These are phyloP conservation scores for Cucurbita ficifolia DNA, from an alignment of 306 rosid species.

Conservation along the genomic window DNA sequence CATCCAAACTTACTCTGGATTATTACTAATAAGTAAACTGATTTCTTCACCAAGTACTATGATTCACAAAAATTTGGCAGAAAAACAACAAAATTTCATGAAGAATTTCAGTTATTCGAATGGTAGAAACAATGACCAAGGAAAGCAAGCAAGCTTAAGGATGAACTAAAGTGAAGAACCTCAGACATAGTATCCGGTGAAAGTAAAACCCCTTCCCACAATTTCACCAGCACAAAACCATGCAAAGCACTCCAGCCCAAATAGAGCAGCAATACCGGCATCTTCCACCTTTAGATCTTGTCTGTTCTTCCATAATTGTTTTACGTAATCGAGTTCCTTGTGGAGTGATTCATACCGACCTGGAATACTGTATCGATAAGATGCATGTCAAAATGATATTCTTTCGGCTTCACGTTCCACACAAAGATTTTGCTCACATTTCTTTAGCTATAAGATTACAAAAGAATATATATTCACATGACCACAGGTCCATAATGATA, in stretches of 20 bases:
- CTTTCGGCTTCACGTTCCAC: background rate
- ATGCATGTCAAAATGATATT: background rate
- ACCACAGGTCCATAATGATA: background rate
- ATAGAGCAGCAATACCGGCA: constrained; percentile 76
- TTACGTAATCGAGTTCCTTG: constrained; percentile 73
- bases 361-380: constrained; percentile 47
- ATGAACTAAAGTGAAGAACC: constrained; percentile 10
- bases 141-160: constrained; percentile 19
- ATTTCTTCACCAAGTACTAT: constrained; percentile 31
- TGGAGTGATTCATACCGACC: constrained; percentile 49
- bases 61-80: constrained; percentile 21
- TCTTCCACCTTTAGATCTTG: constrained; percentile 78
- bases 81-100: constrained; percentile 32
- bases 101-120: constrained; percentile 25
- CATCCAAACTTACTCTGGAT: constrained; percentile 29
- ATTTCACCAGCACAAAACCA: constrained; percentile 79
- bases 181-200: constrained; percentile 74
- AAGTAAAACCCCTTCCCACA: constrained; percentile 80
- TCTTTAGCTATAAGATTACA: background rate
- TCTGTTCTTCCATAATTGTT: constrained; percentile 70
- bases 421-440: background rate
- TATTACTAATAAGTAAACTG: constrained; percentile 41
- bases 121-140: constrained; percentile 14
- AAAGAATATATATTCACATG: background rate
- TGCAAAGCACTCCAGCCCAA: constrained; percentile 79